Evolutionary conservation across 306 rosid genomes (phyloP).

Genomic region (Styphnolobium japonicum): DNA sequence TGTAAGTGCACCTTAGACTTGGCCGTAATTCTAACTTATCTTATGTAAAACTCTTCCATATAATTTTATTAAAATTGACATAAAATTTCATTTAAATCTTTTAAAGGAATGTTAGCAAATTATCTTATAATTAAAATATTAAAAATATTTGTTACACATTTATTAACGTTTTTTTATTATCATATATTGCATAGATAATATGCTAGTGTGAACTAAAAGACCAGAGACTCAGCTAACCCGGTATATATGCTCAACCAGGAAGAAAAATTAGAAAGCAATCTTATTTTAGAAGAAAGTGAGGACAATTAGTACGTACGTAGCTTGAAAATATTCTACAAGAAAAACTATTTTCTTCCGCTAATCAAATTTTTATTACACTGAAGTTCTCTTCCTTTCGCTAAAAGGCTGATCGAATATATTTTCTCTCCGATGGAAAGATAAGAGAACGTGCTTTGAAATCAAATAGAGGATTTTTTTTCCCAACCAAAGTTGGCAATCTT

Average conservation of each 20-base stretch:
- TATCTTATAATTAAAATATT: background rate
- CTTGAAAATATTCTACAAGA: slow-evolving; percentile 8
- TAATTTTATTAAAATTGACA: background rate
- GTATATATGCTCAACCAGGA: too few species aligned
- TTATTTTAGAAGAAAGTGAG: background rate
- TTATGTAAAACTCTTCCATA: background rate
- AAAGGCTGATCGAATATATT: background rate
- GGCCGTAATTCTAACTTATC: background rate
- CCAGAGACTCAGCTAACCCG: background rate
- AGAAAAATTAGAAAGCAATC: background rate
- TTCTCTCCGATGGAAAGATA: background rate
- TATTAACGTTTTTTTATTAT: background rate
- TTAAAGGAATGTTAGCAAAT: background rate
- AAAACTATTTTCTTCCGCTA: background rate
- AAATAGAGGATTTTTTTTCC: slow-evolving; percentile 11
- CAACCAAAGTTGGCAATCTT: slow-evolving; percentile 8
- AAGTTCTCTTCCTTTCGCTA: background rate
- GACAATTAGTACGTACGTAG: slow-evolving; percentile 5
- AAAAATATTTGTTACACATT: background rate
- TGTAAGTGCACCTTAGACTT: background rate
- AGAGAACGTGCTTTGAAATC: slow-evolving; percentile 33
- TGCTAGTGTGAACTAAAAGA: background rate
- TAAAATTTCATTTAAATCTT: background rate
- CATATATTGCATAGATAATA: background rate
- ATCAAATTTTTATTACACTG: background rate